Conservation (phyloP, 1,284 basidiomycete genomes). For the Fomitiporia mediterranea region DNA sequence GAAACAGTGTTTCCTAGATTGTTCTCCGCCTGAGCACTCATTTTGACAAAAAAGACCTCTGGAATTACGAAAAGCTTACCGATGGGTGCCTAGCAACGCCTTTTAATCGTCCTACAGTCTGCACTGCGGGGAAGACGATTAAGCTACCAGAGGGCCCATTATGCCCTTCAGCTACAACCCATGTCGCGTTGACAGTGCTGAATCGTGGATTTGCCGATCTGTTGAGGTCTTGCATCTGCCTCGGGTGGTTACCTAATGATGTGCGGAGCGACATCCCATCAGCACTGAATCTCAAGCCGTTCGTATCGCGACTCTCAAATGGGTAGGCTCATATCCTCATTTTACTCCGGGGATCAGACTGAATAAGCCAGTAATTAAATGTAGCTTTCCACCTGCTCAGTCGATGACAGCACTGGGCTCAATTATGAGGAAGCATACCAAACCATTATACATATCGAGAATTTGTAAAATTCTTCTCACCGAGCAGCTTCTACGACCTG, state of each 20-base stretch:
- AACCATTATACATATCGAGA: conserved; percentile 47
- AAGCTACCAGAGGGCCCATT: conserved; percentile 45
- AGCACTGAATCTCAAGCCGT: conserved; percentile 26
- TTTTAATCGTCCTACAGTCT: too few relatives aligned
- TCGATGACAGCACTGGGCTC: conserved; percentile 58
- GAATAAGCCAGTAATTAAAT: conserved; percentile 16
- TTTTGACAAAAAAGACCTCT: too few relatives aligned
- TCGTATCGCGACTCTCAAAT: conserved; percentile 51
- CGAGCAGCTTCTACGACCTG: conserved; percentile 60
- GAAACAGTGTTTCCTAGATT: too few relatives aligned
- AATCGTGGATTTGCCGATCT: conserved; percentile 53
- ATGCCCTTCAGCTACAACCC: conserved; percentile 44
- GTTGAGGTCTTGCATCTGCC: conserved; percentile 49
- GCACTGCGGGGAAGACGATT: too few relatives aligned
- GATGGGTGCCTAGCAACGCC: too few relatives aligned
- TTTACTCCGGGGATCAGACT: conserved; percentile 11
- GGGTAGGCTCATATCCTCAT: conserved; percentile 34
- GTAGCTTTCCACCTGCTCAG: conserved; percentile 58
- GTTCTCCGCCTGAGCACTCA: too few relatives aligned
- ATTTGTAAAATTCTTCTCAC: conserved; percentile 57
- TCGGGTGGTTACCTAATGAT: conserved; percentile 61
- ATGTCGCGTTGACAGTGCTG: conserved; percentile 58
- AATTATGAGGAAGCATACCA: conserved; percentile 44
- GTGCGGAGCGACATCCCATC: conserved; percentile 10
- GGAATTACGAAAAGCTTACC: too few relatives aligned